Percentiles rank a stretch among this genome's conserved stretches.
Evolutionary conservation across 345 rosid species (phyloP).

Genomic region (Pseudoturritis turrita): DNA sequence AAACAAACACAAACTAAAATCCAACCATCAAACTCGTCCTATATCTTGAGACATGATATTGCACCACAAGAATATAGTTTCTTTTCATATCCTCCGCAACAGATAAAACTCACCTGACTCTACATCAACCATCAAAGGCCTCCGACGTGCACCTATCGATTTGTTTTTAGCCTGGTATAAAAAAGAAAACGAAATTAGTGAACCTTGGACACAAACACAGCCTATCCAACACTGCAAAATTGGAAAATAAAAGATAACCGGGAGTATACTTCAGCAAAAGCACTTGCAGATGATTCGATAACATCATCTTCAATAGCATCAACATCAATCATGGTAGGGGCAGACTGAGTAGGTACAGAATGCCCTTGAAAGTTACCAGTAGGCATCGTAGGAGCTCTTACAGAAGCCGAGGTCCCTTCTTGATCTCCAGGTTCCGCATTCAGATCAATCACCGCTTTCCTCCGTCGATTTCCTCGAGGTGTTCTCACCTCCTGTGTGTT

Average conservation of each 20-base stretch:
- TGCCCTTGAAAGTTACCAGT: not conserved
- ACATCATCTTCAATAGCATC: slow-evolving; percentile 81
- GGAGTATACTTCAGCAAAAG: slow-evolving; percentile 68
- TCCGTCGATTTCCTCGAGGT: slow-evolving; percentile 20
- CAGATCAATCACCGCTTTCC: slow-evolving; percentile 31
- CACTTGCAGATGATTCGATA: slow-evolving; percentile 67
- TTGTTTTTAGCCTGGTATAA: slow-evolving; percentile 73
- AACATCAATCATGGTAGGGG: slow-evolving; percentile 52
- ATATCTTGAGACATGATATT: not conserved
- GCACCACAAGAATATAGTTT: not conserved
- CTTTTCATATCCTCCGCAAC: not conserved
- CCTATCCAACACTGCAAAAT: not conserved
- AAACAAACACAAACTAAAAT: not conserved
- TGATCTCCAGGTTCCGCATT: slow-evolving; percentile 27
- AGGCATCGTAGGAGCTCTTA: slow-evolving; percentile 2
- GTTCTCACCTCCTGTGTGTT: not conserved
- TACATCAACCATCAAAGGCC: slow-evolving; percentile 54
- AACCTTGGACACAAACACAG: not conserved
- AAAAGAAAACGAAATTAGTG: slow-evolving; percentile 3
- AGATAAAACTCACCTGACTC: slow-evolving; percentile 54
- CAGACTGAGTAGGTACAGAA: slow-evolving; percentile 24
- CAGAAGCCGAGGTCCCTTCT: slow-evolving; percentile 27
- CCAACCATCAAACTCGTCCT: not conserved
- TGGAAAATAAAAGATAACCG: not conserved
- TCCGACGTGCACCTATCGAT: slow-evolving; percentile 44